Percentiles rank a stretch among this genome's conserved stretches.
phyloP scores from a whole-genome alignment of 2,329 filamentous ascomycete species.

The Fusarium odoratissimum region DNA sequence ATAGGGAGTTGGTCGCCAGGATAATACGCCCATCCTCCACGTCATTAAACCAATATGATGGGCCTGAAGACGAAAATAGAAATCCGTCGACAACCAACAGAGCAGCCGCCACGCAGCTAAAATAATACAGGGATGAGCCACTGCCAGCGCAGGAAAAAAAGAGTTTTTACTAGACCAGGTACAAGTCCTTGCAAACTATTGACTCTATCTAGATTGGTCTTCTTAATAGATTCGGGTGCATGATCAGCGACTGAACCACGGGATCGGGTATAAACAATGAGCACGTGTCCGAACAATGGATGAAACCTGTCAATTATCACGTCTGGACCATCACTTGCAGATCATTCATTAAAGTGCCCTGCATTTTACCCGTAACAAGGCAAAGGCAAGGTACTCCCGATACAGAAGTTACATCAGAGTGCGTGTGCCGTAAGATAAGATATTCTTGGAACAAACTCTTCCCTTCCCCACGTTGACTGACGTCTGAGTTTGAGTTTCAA shows the following conservation, averaged over 20 bases:
- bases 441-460: conserved; percentile 27
- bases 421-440: not conserved
- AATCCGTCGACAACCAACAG: conserved; percentile 1
- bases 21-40: conserved; percentile 1
- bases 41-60: conserved; percentile 19
- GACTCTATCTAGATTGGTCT: conserved; percentile 13
- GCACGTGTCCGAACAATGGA: conserved; percentile 31
- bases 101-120: conserved; percentile 23
- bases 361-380: not conserved
- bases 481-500: conserved; percentile 9
- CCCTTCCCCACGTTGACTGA: conserved; percentile 25
- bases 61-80: conserved; percentile 30
- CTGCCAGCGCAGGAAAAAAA: conserved; percentile 12
- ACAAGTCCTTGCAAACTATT: conserved; percentile 5
- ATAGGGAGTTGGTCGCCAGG: not conserved
- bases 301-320: conserved; percentile 17
- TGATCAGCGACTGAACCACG: conserved; percentile 32
- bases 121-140: conserved; percentile 22
- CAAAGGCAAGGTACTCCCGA: not conserved
- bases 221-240: not conserved
- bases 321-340: conserved; percentile 1
- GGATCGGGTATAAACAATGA: conserved; percentile 20
- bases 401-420: not conserved
- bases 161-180: conserved; percentile 8
- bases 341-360: not conserved